Conservation (phyloP, 208 protist genomes). For the Trypanosoma vivax region DNA sequence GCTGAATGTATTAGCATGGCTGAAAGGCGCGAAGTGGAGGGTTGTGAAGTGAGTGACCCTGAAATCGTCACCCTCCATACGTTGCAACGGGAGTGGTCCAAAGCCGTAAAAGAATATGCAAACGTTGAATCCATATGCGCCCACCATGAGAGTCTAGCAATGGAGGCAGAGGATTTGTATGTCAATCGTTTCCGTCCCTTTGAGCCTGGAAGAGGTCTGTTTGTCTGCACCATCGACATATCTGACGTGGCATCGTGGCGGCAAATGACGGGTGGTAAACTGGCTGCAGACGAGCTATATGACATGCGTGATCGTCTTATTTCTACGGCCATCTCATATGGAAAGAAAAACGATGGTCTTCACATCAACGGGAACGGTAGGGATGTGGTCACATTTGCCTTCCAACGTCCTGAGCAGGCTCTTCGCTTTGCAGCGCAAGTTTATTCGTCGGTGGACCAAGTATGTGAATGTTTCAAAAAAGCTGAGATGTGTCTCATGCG, state of each 20-base stretch:
- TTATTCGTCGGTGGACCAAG: conserved; percentile 61
- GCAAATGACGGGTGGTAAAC: conserved; percentile 25
- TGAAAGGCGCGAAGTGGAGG: not conserved
- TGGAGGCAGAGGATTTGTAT: conserved; percentile 72
- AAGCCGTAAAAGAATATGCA: conserved; percentile 36
- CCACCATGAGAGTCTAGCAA: conserved; percentile 49
- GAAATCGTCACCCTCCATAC: conserved; percentile 53
- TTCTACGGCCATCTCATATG: conserved; percentile 36
- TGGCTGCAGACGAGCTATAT: conserved; percentile 42
- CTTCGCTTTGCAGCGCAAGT: conserved; percentile 68
- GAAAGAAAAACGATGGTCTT: conserved; percentile 63
- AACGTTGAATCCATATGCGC: conserved; percentile 30
- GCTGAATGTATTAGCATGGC: conserved; percentile 4
- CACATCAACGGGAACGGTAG: conserved; percentile 75
- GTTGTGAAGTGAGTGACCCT: conserved; percentile 17
- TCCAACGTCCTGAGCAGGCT: conserved; percentile 67
- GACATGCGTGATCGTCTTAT: conserved; percentile 39
- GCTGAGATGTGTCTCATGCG: conserved; percentile 58
- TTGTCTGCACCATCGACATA: conserved; percentile 73
- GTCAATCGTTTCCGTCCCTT: conserved; percentile 39
- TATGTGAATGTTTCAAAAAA: conserved; percentile 13
- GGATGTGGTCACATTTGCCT: conserved; percentile 80
- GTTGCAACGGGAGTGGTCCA: conserved; percentile 42
- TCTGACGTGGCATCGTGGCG: conserved; percentile 59
- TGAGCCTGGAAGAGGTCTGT: conserved; percentile 50